These are phyloP conservation scores for Euphorbia corollata DNA, from an alignment of 441 rosid species.

Conservation along the genomic window DNA sequence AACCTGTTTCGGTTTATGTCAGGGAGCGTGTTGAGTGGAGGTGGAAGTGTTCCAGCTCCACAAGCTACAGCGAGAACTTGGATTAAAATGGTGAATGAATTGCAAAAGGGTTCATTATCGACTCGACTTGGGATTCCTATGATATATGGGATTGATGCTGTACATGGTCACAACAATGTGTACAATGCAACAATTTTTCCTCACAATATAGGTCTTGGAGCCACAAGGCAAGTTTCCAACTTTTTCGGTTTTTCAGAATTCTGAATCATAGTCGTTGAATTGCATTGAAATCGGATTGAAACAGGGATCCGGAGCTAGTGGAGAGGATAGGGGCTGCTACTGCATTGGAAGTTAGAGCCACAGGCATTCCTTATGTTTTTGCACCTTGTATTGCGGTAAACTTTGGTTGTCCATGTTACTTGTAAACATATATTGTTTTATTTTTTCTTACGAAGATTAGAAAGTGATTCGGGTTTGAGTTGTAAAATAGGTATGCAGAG, in stretches of 20 bases:
- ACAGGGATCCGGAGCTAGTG: conserved; percentile 47
- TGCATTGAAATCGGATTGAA: no score
- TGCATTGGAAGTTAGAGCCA: conserved; percentile 65
- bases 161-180: conserved; percentile 73
- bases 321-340: conserved; percentile 62
- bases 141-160: conserved; percentile 78
- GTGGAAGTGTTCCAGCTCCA: conserved; percentile 58
- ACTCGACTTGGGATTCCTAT: conserved; percentile 76
- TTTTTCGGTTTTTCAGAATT: not conserved
- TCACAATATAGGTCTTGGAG: conserved; percentile 81
- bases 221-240: conserved; percentile 45
- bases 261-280: no score
- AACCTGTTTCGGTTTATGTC: not conserved
- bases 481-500: conserved; percentile 53
- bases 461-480: not conserved
- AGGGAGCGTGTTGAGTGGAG: conserved; percentile 65
- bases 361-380: conserved; percentile 33
- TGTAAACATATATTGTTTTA: no score
- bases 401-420: no score
- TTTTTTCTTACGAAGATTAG: no score
- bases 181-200: conserved; percentile 75
- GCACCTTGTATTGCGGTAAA: conserved; percentile 47
- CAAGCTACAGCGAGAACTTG: conserved; percentile 53
- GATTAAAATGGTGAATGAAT: conserved; percentile 58
- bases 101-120: conserved; percentile 60